Percentiles rank a stretch among this genome's conserved stretches.
These are phyloP conservation scores for Tirmania nivea DNA, from an alignment of 495 filamentous ascomycete genomes.

Conservation along the genomic window DNA sequence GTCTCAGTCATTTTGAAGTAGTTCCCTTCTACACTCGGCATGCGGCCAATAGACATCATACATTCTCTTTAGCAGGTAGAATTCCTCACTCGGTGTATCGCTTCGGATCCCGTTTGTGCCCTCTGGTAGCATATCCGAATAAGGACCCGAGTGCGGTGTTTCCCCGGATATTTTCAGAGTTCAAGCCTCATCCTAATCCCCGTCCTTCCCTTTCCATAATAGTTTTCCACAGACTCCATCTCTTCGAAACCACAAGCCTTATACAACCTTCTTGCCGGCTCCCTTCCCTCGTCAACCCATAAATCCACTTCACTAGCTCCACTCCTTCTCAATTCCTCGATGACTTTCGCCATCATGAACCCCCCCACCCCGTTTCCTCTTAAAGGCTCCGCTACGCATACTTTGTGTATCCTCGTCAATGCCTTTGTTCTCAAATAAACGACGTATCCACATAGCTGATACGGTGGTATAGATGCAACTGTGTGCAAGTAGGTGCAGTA, in stretches of 20 bases:
- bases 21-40: too few relatives aligned
- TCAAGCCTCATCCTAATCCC: constrained; percentile 33
- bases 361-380: constrained; percentile 33
- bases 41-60: too few relatives aligned
- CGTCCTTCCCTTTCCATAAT: constrained; percentile 35
- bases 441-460: constrained; percentile 27
- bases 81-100: too few relatives aligned
- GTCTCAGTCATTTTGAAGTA: too few relatives aligned
- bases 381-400: constrained; percentile 32
- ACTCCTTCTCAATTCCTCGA: constrained; percentile 27
- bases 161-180: neutral
- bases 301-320: constrained; percentile 34
- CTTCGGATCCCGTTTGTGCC: too few relatives aligned
- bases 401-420: constrained; percentile 33
- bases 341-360: constrained; percentile 28
- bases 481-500: constrained; percentile 24
- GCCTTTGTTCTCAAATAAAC: constrained; percentile 34
- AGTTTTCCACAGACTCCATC: constrained; percentile 29
- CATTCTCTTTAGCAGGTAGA: too few relatives aligned
- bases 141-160: too few relatives aligned
- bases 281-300: constrained; percentile 37
- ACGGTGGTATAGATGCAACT: neutral
- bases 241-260: constrained; percentile 29
- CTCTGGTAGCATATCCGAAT: too few relatives aligned
- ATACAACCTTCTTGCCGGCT: constrained; percentile 31